Conservation (phyloP, 768 basidiomycete species). For the Daedaleopsis sinensis region DNA sequence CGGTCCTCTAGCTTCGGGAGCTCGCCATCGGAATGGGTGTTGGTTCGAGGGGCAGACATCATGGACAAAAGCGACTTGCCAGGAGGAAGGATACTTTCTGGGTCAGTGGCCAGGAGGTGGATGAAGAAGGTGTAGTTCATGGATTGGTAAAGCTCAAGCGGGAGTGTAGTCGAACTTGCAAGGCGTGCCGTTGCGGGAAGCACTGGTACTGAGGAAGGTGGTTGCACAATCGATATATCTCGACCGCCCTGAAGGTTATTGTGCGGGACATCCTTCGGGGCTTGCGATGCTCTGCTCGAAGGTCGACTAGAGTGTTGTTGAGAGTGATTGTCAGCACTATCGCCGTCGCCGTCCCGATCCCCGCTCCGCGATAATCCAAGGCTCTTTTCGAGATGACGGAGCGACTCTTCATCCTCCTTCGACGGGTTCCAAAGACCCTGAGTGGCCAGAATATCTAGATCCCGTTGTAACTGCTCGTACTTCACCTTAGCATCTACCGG, state of each 20-base stretch:
- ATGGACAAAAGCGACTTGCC: conserved; percentile 75
- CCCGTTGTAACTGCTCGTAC: conserved; percentile 11
- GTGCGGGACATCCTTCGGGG: neutral
- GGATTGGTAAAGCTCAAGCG: conserved; percentile 55
- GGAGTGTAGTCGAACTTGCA: conserved; percentile 38
- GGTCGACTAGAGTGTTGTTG: neutral
- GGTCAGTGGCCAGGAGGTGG: conserved; percentile 67
- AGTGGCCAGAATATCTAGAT: conserved; percentile 14
- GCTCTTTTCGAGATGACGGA: conserved; percentile 1
- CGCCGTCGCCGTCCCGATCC: neutral
- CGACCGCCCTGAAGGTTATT: neutral
- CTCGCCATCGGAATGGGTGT: conserved; percentile 16
- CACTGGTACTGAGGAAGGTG: conserved; percentile 16
- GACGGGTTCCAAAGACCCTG: conserved; percentile 19
- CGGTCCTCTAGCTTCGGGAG: conserved; percentile 46
- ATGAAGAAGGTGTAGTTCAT: conserved; percentile 68
- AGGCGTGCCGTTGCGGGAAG: conserved; percentile 23
- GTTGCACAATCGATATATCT: conserved; percentile 14
- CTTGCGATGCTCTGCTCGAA: neutral
- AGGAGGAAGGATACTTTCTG: conserved; percentile 61
- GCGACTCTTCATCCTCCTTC: conserved; percentile 19
- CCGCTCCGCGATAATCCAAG: neutral
- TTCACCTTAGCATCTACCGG: conserved; percentile 7
- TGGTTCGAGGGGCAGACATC: conserved; percentile 40
- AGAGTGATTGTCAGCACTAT: neutral